Percentiles rank a stretch among this genome's conserved stretches.
Evolutionary conservation across 345 rosid genomes (phyloP).

Genomic region (Turritis glabra): DNA sequence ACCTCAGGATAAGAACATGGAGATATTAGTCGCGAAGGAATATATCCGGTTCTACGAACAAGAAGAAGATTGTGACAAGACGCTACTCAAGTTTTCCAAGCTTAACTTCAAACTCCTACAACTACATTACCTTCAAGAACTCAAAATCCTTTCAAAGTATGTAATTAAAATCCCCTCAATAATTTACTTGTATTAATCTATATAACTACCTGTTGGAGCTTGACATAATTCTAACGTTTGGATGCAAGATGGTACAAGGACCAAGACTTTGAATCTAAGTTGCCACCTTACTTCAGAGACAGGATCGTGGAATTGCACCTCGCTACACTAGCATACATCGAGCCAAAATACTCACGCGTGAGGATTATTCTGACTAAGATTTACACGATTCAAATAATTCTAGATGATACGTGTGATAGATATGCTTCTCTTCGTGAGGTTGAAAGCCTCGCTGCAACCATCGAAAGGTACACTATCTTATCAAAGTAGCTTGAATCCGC

Average conservation of each 20-base stretch:
- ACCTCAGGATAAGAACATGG: not conserved
- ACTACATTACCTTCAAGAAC: conserved; percentile 7
- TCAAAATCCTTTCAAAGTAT: not conserved
- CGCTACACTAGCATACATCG: not conserved
- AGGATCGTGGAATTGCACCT: not conserved
- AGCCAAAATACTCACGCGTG: not conserved
- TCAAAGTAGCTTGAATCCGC: not conserved
- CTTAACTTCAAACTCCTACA: not conserved
- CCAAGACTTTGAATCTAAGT: not conserved
- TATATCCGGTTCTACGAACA: not conserved
- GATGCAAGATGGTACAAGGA: conserved; percentile 25
- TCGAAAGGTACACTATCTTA: conserved; percentile 2
- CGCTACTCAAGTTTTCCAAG: conserved; percentile 1
- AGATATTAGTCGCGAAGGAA: not conserved
- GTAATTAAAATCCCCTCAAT: not conserved
- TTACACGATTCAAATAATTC: not conserved
- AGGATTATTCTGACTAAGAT: not conserved
- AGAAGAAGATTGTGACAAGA: conserved; percentile 5
- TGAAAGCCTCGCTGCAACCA: not conserved
- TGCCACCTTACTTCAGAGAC: conserved; percentile 18
- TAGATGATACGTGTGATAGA: conserved; percentile 7
- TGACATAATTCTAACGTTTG: not conserved
- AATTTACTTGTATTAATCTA: not conserved
- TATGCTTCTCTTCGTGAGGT: conserved; percentile 14
- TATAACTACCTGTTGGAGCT: not conserved